A percentile compares a stretch with the other conserved stretches of the same genome.
These are phyloP conservation scores for Melaleuca alternifolia DNA, from an alignment of 345 rosid species.

Conservation along the genomic window DNA sequence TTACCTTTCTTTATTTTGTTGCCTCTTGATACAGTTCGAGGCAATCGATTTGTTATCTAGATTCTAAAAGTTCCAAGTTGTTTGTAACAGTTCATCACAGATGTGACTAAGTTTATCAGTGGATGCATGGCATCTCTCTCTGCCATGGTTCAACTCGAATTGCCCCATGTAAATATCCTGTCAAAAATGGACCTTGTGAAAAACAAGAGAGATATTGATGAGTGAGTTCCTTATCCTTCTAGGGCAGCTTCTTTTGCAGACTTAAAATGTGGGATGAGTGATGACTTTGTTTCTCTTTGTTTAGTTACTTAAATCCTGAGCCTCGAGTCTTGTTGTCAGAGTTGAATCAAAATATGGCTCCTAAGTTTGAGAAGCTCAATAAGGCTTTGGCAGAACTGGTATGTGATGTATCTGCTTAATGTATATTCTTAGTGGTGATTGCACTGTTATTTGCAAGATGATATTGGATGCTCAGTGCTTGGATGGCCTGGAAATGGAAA, in stretches of 20 bases:
- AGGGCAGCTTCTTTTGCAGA: neutral
- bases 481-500: neutral
- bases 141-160: conserved; percentile 89
- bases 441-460: neutral
- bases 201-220: conserved; percentile 53
- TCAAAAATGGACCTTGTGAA: conserved; percentile 90
- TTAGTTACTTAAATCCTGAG: conserved; percentile 81
- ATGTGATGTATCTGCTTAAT: conserved; percentile 1
- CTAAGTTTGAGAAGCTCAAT: conserved; percentile 69
- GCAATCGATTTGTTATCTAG: neutral
- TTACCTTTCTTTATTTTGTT: neutral
- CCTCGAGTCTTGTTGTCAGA: conserved; percentile 56
- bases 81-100: conserved; percentile 63
- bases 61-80: neutral
- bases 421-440: neutral
- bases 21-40: neutral
- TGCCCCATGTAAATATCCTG: conserved; percentile 84
- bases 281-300: neutral
- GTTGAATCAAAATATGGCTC: conserved; percentile 69
- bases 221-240: conserved; percentile 25
- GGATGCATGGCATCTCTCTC: conserved; percentile 97
- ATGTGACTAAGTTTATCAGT: conserved; percentile 85
- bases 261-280: neutral
- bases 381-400: conserved; percentile 77
- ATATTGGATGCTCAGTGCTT: neutral